Base-by-base conservation (phyloP, 2,329 filamentous ascomycete genomes). In the Hortaea werneckii region DNA sequence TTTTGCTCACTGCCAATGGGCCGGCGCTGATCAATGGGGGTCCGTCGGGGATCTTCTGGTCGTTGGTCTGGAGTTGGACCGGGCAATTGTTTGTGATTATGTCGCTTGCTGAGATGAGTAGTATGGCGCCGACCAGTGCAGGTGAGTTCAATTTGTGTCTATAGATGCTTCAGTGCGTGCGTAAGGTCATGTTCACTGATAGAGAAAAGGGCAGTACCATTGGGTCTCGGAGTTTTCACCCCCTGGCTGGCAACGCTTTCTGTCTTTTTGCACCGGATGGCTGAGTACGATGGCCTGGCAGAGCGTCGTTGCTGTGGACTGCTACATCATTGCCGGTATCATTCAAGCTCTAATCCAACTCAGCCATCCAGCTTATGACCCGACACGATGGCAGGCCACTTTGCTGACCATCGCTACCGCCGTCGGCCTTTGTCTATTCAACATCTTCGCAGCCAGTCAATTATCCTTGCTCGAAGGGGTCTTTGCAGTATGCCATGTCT, bases 261-360 rank as follows among this genome's bases (percentile, higher is more conserved):
- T 74, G 1, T 72, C 69, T 43, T 74, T 72, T 52, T 63, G 67
- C 29, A 66, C 69, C 9, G 59, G 59, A 20, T 62, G 59, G 54
- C 48, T 63, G 2, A 57, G 55, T 10, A 57, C 56, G 7, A 53
- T 62, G 11, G 59, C 57, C 1, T 73, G 69, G 70, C 69, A 73
- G 47, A 65, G 64, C 42, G 65, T 68, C 12, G 65, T 70, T 37
- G 43, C 43, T 6, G 43, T 38, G 8, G 43, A 44, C 12, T 28
- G 34, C 11, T 40, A 28, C 10, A 44, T 44, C 43, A 40, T 44
- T 27, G 12, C 43, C 7, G 37, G 37, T 10, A 41, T 41, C 8
- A 67, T 74, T 3, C 69, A 74, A 53, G 70, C 67, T 0, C 50
- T 74, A 4, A 61, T 71, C 9, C 60, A 68, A 20, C 52, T 73